Evolutionary conservation across 1,284 basidiomycete species (phyloP), one percentile per base, ranked within the genome.

Genomic region (Chondrostereum purpureum): DNA sequence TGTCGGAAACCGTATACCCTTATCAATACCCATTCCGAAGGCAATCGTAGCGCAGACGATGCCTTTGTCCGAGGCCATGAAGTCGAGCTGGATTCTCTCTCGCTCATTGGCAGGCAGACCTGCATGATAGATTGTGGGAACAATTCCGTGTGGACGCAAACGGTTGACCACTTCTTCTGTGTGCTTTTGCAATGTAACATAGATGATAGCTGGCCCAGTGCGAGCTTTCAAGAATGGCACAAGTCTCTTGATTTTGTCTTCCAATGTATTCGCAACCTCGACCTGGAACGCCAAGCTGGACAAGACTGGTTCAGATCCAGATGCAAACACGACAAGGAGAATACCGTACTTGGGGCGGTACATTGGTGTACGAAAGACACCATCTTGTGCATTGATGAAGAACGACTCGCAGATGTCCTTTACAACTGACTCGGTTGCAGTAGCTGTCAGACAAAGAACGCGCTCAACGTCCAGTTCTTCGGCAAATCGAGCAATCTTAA

Each of bases 361-460:
- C 12, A 69, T 63, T 3, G 69, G 63, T 3, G 64, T 69, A 3
- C 65, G 62, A 53, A 71, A 70, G 3, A 72, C 62, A 14, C 68
- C 67, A n/a, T 54, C 55, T 3, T 49, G 58, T 10, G 55, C 54
- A 44, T 64, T 44, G 35, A 86, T 80, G 35, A 63, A 59, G 45
- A 88, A 76, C 20, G 69, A 70, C 35, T 64, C 65, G 55, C 80
- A 77, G 48, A 88, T 80, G 57, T 88, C 85, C 20, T 75, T 66
- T 35, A 77, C 73, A 5, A 86, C 83, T 44, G 69, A 68, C 24
- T 66, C 62, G 22, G 82, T 84, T 4, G 84, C 84, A 0, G 85
- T 89, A 1, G 85, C 84, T 0, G 85, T 88, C 36, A 88, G 66
- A 21, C 85, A 86, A 58, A 88, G 78, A 45, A 88, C 73, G 2